A percentile compares a stretch with the other conserved stretches of the same genome.
Conservation (phyloP, 768 basidiomycete genomes). For the Pisolithus sp. region DNA sequence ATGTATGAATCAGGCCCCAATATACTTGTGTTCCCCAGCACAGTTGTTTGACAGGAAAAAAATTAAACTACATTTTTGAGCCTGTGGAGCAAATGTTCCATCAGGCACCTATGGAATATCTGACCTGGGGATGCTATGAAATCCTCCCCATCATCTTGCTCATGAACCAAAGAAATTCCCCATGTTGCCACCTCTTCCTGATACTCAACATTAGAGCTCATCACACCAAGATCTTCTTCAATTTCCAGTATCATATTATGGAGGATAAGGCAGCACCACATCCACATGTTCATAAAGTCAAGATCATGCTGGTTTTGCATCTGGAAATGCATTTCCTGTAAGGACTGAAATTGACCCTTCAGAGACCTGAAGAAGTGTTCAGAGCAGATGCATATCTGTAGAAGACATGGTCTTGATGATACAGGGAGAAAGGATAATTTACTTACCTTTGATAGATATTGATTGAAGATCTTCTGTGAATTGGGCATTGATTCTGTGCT, state of each 20-base stretch:
- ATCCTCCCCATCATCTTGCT: background rate
- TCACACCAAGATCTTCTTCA: constrained; percentile 4
- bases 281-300: constrained; percentile 2
- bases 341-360: constrained; percentile 12
- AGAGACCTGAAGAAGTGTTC: constrained; percentile 13
- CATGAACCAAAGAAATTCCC: background rate
- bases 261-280: constrained; percentile 7
- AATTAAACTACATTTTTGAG: background rate
- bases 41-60: too few relatives aligned
- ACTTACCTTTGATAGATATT: constrained; percentile 15
- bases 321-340: constrained; percentile 1
- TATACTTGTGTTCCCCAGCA: background rate
- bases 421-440: background rate
- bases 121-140: background rate
- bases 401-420: background rate
- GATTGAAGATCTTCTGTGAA: constrained; percentile 18
- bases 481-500: constrained; percentile 6
- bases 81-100: background rate
- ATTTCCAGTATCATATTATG: constrained; percentile 10
- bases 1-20: background rate
- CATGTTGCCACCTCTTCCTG: background rate
- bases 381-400: constrained; percentile 14
- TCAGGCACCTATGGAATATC: background rate
- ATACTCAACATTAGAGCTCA: background rate
- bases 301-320: constrained; percentile 5